Base-by-base conservation (phyloP, 2,329 filamentous ascomycete genomes). In the Aspergillus costaricaensis region DNA sequence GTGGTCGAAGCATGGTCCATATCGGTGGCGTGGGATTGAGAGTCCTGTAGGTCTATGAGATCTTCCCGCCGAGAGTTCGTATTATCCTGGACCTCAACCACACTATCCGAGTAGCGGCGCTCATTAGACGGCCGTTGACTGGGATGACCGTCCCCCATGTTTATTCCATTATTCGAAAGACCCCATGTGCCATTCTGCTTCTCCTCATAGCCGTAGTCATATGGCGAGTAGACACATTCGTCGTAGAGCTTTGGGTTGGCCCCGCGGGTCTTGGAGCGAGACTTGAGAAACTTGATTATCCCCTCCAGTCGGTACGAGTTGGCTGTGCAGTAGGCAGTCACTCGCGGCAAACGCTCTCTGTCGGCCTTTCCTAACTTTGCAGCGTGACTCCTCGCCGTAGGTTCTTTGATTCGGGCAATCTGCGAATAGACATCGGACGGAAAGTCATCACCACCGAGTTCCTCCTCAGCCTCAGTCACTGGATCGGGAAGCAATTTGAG, bases 391-490 rank as follows among this genome's bases (percentile, higher is more conserved):
- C 95, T 84, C 8, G 95, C 95, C 0, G 90, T 96, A 0, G 94
- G 93, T 72, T 99, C 95, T 76, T 98, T 98, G 79, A 99, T 99
- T 48, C 95, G 86, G 8, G 94, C 96, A 75, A 97, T 98, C 76
- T 99, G 95, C 25, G 93, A 94, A 79, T 99, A 99, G 32, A 99
- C 95, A 74, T 99, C 95, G 65, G 93, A 84, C 9, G 93, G 92
- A 70, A 91, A 95, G 77, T 97, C 94, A 71, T 96, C 94, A 63
- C 98, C 93, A 65, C 82, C 67, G 17, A 83, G 87, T 47, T 93
- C 91, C 23, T 91, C 91, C 38, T 93, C 91, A 25, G 91, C 90
- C 38, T 86, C 91, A 48, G 91, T 84, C 61, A 96, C 91, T 0
- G 93, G 92, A 72, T 95, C 95, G 0, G 95, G 95, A 15, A 99